Evolutionary conservation across 208 protist genomes (phyloP).

Genomic region (Trypanosoma rangeli): DNA sequence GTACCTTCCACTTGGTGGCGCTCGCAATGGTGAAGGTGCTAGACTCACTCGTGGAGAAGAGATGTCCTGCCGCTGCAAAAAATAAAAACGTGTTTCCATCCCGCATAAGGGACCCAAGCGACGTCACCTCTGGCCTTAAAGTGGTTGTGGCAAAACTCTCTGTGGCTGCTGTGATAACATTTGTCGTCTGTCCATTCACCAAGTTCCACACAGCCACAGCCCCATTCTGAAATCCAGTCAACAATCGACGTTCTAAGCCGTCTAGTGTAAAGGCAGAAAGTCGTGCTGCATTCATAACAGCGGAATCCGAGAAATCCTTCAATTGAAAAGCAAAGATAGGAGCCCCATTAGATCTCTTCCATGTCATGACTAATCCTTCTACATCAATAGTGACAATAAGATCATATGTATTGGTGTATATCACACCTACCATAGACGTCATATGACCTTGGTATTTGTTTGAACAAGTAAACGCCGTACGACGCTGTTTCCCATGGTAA

Average conservation of each 20-base stretch:
- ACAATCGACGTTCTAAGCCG: constrained; percentile 56
- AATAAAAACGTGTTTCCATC: constrained; percentile 63
- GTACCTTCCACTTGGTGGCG: constrained; percentile 52
- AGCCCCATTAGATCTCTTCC: constrained; percentile 49
- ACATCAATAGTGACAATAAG: constrained; percentile 70
- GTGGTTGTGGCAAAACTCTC: constrained; percentile 14
- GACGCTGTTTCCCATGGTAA: constrained; percentile 51
- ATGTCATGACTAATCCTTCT: constrained; percentile 77
- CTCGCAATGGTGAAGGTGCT: constrained; percentile 64
- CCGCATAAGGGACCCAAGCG: constrained; percentile 66
- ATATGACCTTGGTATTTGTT: constrained; percentile 64
- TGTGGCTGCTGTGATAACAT: constrained; percentile 53
- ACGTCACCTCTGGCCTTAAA: constrained; percentile 47
- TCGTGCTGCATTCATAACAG: constrained; percentile 47
- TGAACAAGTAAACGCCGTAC: constrained; percentile 48
- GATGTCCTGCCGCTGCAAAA: constrained; percentile 43
- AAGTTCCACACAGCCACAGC: constrained; percentile 81
- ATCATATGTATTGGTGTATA: constrained; percentile 67
- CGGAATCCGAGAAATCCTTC: constrained; percentile 74
- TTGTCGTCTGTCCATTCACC: constrained; percentile 78
- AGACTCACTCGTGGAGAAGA: constrained; percentile 61
- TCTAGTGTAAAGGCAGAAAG: constrained; percentile 57
- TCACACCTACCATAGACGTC: constrained; percentile 49
- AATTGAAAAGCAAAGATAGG: constrained; percentile 75
- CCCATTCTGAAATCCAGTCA: constrained; percentile 80